Evolutionary conservation across 2,329 filamentous ascomycete species (phyloP).

Genomic region (Tolypocladium nubicola): DNA sequence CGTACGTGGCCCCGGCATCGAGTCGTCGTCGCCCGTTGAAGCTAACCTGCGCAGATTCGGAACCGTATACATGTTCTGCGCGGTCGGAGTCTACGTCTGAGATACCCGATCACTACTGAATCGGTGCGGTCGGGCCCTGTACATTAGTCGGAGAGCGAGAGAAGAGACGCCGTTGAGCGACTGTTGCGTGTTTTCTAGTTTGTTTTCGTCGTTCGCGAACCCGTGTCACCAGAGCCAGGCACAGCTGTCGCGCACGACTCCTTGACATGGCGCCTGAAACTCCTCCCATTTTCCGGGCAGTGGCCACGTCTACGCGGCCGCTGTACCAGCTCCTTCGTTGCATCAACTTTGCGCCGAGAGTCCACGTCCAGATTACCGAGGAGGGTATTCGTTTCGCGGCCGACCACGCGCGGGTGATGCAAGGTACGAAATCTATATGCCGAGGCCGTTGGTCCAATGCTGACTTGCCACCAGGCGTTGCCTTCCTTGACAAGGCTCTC

Average conservation of each 20-base stretch:
- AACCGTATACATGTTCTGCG: conserved; percentile 97
- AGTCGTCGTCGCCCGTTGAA: conserved; percentile 3
- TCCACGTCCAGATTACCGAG: conserved; percentile 63
- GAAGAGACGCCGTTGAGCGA: conserved; percentile 18
- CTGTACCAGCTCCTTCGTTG: conserved; percentile 53
- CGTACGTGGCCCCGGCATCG: conserved; percentile 47
- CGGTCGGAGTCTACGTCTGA: conserved; percentile 96
- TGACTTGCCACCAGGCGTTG: conserved; percentile 25
- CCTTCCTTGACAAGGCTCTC: conserved; percentile 78
- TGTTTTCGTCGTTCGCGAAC: conserved; percentile 5
- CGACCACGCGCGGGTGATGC: conserved; percentile 83
- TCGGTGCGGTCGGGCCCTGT: conserved; percentile 19
- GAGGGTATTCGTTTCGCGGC: conserved; percentile 81
- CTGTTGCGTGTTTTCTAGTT: conserved; percentile 10
- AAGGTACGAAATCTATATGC: conserved; percentile 46
- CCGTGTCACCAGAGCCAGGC: not conserved
- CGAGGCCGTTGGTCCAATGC: not conserved
- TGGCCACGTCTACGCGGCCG: conserved; percentile 68
- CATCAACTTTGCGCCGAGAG: conserved; percentile 48
- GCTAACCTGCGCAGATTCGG: conserved; percentile 57
- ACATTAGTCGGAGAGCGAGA: conserved; percentile 25
- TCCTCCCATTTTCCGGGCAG: conserved; percentile 57
- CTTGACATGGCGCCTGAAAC: conserved; percentile 20
- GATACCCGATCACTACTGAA: conserved; percentile 29
- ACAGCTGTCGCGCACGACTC: not conserved